These are phyloP conservation scores for Mycena indigotica DNA, from an alignment of 768 basidiomycete species.

Conservation along the genomic window DNA sequence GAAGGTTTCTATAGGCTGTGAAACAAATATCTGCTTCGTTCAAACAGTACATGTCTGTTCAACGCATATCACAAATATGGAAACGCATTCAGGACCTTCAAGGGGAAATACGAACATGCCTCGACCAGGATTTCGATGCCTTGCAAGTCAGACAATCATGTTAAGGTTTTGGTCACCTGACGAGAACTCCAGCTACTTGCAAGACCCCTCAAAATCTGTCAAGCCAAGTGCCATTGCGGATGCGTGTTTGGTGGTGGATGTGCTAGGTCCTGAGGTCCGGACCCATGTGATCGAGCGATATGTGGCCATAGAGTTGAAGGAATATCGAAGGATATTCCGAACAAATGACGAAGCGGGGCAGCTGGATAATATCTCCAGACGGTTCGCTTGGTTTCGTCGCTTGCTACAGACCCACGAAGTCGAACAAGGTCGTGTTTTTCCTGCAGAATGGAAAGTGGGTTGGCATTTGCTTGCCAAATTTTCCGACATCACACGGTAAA, in stretches of 20 bases:
- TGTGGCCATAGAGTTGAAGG: conserved; percentile 85
- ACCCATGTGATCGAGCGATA: conserved; percentile 84
- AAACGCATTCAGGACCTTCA: conserved; percentile 81
- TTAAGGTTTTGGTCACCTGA: background rate
- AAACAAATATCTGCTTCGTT: conserved; percentile 84
- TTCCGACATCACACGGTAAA: conserved; percentile 85
- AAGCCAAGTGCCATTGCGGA: conserved; percentile 70
- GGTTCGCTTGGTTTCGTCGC: conserved; percentile 95
- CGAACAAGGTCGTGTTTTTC: conserved; percentile 83
- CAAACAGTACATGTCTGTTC: conserved; percentile 76
- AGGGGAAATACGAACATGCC: conserved; percentile 73
- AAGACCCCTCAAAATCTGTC: conserved; percentile 69
- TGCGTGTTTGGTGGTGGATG: conserved; percentile 87
- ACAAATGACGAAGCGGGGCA: conserved; percentile 94
- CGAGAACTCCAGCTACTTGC: conserved; percentile 65
- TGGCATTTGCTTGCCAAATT: conserved; percentile 84
- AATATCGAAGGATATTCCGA: conserved; percentile 94
- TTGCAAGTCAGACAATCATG: conserved; percentile 61
- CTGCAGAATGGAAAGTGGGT: conserved; percentile 82
- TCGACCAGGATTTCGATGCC: conserved; percentile 89
- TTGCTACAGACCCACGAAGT: conserved; percentile 84
- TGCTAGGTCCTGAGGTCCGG: conserved; percentile 83
- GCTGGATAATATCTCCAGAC: conserved; percentile 88
- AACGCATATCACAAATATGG: conserved; percentile 75
- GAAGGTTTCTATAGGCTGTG: conserved; percentile 82